A percentile compares a stretch with the other conserved stretches of the same genome.
phyloP scores from a whole-genome alignment of 768 basidiomycete genomes.

The Mycena albidolilacea region DNA sequence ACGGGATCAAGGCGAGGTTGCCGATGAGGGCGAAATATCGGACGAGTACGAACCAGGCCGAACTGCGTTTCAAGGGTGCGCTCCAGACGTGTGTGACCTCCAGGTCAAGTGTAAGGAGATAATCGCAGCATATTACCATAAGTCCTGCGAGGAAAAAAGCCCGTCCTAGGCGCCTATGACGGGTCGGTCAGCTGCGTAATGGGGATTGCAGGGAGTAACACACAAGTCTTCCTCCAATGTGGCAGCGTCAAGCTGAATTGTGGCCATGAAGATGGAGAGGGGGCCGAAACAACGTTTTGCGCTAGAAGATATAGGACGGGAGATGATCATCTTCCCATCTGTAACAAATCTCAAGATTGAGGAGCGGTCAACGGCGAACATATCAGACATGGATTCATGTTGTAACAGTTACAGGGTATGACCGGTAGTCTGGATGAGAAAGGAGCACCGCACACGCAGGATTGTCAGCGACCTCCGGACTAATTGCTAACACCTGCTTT shows the following conservation, averaged over 20 bases:
- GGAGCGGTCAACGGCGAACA: slow-evolving; percentile 2
- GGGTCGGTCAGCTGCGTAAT: slow-evolving; percentile 8
- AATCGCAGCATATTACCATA: slow-evolving; percentile 8
- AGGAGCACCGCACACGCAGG: too few relatives aligned
- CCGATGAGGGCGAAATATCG: slow-evolving; percentile 13
- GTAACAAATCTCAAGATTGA: background rate
- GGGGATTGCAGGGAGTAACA: background rate
- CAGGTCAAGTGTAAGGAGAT: slow-evolving; percentile 4
- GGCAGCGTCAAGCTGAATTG: slow-evolving; percentile 3
- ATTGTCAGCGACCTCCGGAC: too few relatives aligned
- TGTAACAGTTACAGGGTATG: background rate
- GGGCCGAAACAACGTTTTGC: background rate
- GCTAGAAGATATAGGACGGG: background rate
- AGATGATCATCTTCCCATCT: slow-evolving; percentile 5
- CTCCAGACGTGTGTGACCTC: slow-evolving; percentile 14
- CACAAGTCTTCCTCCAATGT: background rate
- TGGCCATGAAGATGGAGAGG: slow-evolving; percentile 2
- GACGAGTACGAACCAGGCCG: slow-evolving; percentile 11
- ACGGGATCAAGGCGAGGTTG: slow-evolving; percentile 12
- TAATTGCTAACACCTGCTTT: background rate
- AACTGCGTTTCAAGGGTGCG: slow-evolving; percentile 6
- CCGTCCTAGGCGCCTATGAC: background rate
- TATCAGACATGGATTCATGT: background rate
- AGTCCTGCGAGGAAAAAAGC: slow-evolving; percentile 11
- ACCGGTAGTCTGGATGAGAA: too few relatives aligned